These are phyloP conservation scores for Beta vulgaris DNA, from an alignment of 148 eudicot genomes.

Conservation along the genomic window DNA sequence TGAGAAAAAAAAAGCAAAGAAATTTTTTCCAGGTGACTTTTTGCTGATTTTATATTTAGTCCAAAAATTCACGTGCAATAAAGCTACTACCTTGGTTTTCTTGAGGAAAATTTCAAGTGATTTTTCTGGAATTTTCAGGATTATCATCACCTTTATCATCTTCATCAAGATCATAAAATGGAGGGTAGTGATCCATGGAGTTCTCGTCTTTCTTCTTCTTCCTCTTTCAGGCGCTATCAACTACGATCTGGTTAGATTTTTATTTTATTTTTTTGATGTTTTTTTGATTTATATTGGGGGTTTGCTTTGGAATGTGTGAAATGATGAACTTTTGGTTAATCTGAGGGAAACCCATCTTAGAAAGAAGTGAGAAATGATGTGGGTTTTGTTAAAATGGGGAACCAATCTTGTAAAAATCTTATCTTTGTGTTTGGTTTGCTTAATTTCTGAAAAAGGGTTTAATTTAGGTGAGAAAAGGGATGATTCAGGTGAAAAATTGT, in stretches of 20 bases:
- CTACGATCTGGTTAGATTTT: slow-evolving; percentile 60
- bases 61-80: no score
- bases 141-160: neutral
- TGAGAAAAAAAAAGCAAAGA: neutral
- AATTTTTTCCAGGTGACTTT: neutral
- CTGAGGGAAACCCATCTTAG: neutral
- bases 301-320: neutral
- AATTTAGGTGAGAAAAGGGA: neutral
- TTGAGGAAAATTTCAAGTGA: neutral
- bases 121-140: neutral
- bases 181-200: slow-evolving; percentile 60
- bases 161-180: slow-evolving; percentile 14
- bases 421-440: neutral
- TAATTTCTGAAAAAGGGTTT: neutral
- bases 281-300: neutral
- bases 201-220: slow-evolving; percentile 39
- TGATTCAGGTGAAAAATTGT: slow-evolving; percentile 10
- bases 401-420: slow-evolving; percentile 2
- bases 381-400: neutral
- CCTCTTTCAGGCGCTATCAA: slow-evolving; percentile 46
- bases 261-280: neutral
- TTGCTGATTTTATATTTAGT: neutral
- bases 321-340: neutral
- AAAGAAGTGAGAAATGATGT: neutral
- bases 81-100: no score